Base-by-base conservation (phyloP, 345 rosid species). In the Pistacia atlantica region DNA sequence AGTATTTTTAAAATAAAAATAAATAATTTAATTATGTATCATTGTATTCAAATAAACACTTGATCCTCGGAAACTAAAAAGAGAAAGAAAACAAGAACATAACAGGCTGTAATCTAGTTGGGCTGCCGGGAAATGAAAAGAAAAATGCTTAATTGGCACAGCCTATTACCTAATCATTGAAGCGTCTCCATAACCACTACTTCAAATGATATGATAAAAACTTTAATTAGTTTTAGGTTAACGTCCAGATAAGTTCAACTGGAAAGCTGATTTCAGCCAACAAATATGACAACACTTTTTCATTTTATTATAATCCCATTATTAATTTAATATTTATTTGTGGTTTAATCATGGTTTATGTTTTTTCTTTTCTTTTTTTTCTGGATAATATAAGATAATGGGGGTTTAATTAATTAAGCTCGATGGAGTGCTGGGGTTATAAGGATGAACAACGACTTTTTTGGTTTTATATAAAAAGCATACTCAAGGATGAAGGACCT, bases 161-260 rank as follows among this genome's bases (percentile, higher is more conserved):
- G 22, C 69, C 48, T 17, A 42, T 42, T 42, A 5, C 0, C 46
- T 42, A 42, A 42, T 42, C 46, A 42, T 42, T 5, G 46, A 42
- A 42, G 46, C 5, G 4, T 38, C 42, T 38, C 42, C 73, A 69
- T 18, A 56, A 28, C 51, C 67, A 58, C 74, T 62, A 18, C 3
- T 18, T 67, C 17, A 4, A 38, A 20, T 42, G 57, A 55, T 14
- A 13, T 22, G 25, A 22, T 22, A 42, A 65, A 14, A 8, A 14
- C 4, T 69, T 49, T 20, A 48, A 51, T 51, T 31, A 28, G 28
- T 45, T 70, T 77, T 69, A 31, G 80, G 78, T 65, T 16, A 11
- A 35, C 46, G 56, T 65, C 65, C 85, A 86, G 86, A 75, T 66
- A 77, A 79, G 85, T 75, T 73, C 28, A 55, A 49, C 83, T 75